phyloP scores from a whole-genome alignment of 495 filamentous ascomycete genomes.

The Collariella sp. region DNA sequence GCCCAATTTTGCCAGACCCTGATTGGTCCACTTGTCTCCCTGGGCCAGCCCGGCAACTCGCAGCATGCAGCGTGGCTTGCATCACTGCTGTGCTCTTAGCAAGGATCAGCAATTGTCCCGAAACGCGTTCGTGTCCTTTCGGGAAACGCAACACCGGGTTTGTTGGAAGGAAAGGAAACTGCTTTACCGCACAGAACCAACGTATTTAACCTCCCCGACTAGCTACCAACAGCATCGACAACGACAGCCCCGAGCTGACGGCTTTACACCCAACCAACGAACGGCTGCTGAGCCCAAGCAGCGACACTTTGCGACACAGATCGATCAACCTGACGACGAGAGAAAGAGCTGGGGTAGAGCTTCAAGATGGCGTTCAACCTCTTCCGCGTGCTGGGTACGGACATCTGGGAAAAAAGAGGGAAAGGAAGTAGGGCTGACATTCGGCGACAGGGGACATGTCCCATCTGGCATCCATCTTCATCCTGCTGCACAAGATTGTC shows the following conservation, averaged over 20 bases:
- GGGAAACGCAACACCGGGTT: constrained; percentile 3
- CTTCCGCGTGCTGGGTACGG: constrained; percentile 75
- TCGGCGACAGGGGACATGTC: constrained; percentile 70
- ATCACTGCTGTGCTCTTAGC: constrained; percentile 6
- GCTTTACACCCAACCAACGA: neutral
- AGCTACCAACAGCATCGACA: neutral
- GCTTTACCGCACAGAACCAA: neutral
- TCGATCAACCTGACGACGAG: neutral
- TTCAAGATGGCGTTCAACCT: constrained; percentile 61
- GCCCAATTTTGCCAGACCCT: neutral
- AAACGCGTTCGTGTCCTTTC: constrained; percentile 37
- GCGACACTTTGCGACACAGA: constrained; percentile 1
- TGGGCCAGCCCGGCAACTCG: neutral
- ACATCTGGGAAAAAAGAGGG: neutral
- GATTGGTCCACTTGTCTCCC: constrained; percentile 13
- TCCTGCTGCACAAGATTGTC: constrained; percentile 92
- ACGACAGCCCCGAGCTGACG: neutral
- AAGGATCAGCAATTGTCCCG: constrained; percentile 14
- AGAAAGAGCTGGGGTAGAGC: neutral
- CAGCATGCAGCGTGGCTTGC: constrained; percentile 7
- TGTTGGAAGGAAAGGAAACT: neutral
- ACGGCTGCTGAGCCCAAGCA: neutral
- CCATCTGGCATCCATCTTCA: constrained; percentile 88
- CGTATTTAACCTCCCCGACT: too few relatives aligned
- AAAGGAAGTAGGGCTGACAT: constrained; percentile 12